A percentile compares a stretch with the other conserved stretches of the same genome.
Evolutionary conservation across 2,329 filamentous ascomycete species (phyloP).

Genomic region (Geoglossum cookeanum): DNA sequence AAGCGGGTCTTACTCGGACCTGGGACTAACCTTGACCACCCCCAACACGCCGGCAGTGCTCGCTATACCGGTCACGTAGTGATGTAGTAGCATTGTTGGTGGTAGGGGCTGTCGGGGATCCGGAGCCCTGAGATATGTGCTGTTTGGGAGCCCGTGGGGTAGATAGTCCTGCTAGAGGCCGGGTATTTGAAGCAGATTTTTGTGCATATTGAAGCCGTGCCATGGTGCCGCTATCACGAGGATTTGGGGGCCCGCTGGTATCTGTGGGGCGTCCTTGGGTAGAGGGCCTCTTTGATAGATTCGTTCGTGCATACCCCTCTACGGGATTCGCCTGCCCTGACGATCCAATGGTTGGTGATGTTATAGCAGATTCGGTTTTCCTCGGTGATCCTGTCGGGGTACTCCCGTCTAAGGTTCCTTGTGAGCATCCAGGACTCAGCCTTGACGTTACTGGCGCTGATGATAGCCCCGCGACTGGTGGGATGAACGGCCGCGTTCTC

Average conservation of each 20-base stretch:
- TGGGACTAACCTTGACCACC: background rate
- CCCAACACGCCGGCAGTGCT: background rate
- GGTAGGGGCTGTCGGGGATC: background rate
- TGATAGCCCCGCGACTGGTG: background rate
- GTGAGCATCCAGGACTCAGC: background rate
- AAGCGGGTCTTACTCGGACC: background rate
- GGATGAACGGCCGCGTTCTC: conserved; percentile 3
- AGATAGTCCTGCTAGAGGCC: background rate
- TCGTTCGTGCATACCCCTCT: background rate
- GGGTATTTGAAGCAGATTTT: conserved; percentile 3
- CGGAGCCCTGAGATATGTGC: background rate
- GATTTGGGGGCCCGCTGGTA: background rate
- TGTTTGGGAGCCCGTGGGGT: background rate
- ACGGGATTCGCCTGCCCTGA: background rate
- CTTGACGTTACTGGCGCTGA: background rate
- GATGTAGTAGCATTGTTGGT: background rate
- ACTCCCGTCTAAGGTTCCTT: background rate
- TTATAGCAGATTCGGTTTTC: background rate
- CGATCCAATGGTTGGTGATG: background rate
- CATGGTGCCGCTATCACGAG: background rate
- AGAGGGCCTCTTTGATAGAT: background rate
- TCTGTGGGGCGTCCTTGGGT: background rate
- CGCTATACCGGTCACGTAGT: background rate
- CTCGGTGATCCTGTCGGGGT: background rate
- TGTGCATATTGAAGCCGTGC: conserved; percentile 4